Base-by-base conservation (phyloP, 345 rosid species). In the Arabis hirsuta region DNA sequence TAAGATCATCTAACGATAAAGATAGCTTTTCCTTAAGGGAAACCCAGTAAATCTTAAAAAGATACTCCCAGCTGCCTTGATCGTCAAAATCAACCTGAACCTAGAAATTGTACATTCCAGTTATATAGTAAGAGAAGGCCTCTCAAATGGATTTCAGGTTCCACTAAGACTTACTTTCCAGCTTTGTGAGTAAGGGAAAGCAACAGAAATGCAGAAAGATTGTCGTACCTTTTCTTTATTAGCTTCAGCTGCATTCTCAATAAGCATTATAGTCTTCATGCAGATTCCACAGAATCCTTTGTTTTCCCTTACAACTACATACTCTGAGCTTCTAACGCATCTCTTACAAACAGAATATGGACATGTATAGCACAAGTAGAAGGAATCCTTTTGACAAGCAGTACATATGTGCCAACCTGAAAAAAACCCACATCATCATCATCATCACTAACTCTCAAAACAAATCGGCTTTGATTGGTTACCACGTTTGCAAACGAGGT, bases 351-450 rank as follows among this genome's bases (percentile, higher is more conserved):
- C 76, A 48, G 99, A 91, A 87, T 85, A 95, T 0, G 99, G 87
- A 83, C 99, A 95, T 8, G 98, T 95, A 76, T 95, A 95, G 81
- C 99, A 95, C 96, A 90, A 81, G 76, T 84, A 87, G 84, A 83
- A 73, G 2, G 98, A 88, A 74, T 90, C 83, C 79, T 85, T 95
- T 78, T 84, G 89, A 74, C 99, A 95, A 54, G 78, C 76, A 69
- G 88, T 88, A 69, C 99, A 95, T 56, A 91, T 86, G 62, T 95
- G 99, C 99, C 99, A 95, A 48, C 97, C 99, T 95, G 87, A 78
- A 76, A 6, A 76, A 73, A 63, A 26, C 2, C n/a, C n/a, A 52
- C 46, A 39, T 55, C 20, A 41, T 74, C 68, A 0, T 44, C 8
- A 74, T 22, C 24, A 22, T 22, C 24, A 22, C 24, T 16, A 16